Conservation (phyloP, 2,329 filamentous ascomycete species). For the Fusarium ramigenum region DNA sequence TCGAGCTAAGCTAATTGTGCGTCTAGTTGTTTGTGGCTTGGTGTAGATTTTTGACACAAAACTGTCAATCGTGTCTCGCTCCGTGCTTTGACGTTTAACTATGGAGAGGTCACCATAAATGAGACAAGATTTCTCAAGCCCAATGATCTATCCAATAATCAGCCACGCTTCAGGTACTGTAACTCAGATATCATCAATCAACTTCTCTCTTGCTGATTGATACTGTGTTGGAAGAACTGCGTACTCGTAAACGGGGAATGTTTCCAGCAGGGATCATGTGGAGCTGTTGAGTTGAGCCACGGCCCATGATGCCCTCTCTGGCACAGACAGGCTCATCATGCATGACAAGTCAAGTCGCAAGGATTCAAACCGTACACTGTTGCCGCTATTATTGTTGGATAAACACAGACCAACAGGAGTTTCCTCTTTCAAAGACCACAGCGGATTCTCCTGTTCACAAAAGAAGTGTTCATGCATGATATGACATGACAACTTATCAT, state of each 20-base stretch:
- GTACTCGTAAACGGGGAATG: slow-evolving; percentile 20
- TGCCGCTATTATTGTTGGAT: not conserved
- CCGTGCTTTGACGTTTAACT: not conserved
- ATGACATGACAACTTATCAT: not conserved
- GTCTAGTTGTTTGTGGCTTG: not conserved
- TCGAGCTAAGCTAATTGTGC: not conserved
- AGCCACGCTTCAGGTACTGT: not conserved
- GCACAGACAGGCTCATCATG: slow-evolving; percentile 3
- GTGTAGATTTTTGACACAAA: slow-evolving; percentile 1
- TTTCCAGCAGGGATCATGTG: slow-evolving; percentile 20
- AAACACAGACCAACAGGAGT: slow-evolving; percentile 14
- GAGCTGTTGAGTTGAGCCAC: slow-evolving; percentile 10
- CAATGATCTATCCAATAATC: not conserved
- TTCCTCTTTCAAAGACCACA: not conserved
- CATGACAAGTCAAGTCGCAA: slow-evolving; percentile 8
- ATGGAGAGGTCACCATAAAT: not conserved
- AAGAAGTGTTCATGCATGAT: not conserved
- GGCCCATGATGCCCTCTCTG: slow-evolving; percentile 20
- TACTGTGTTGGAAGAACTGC: slow-evolving; percentile 5
- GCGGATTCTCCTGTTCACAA: slow-evolving; percentile 2
- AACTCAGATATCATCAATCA: not conserved
- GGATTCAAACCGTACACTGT: not conserved
- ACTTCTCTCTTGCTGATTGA: not conserved
- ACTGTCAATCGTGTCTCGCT: not conserved
- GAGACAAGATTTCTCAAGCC: not conserved